Conservation (phyloP, 257 asterid genomes). For the Plantago major region DNA sequence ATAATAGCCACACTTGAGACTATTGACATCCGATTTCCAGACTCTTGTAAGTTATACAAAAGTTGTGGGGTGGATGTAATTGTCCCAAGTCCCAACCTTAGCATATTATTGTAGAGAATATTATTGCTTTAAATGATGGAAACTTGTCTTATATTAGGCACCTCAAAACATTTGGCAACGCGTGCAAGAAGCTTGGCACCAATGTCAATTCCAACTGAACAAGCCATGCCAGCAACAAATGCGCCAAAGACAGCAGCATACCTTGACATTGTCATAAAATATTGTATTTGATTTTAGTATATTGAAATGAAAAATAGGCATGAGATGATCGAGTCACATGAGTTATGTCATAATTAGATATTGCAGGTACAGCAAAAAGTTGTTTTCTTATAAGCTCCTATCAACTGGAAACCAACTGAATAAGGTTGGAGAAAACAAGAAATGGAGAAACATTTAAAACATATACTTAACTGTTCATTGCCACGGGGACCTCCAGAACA, state of each 20-base stretch:
- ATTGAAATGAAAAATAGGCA: constrained; percentile 4
- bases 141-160: constrained; percentile 23
- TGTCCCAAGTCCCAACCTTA: background rate
- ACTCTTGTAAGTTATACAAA: background rate
- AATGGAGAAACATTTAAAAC: background rate
- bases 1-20: background rate
- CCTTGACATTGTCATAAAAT: constrained; percentile 41
- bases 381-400: background rate
- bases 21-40: background rate
- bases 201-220: constrained; percentile 82
- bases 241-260: constrained; percentile 89
- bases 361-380: constrained; percentile 1
- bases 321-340: background rate
- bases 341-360: constrained; percentile 11
- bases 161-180: constrained; percentile 85
- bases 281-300: constrained; percentile 10
- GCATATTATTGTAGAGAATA: background rate
- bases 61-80: background rate
- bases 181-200: constrained; percentile 90
- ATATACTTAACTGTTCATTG: constrained; percentile 68
- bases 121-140: constrained; percentile 8
- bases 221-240: constrained; percentile 91
- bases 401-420: background rate
- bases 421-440: constrained; percentile 1
- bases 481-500: constrained; percentile 89